Percentiles rank a stretch among this genome's conserved stretches.
phyloP scores from a whole-genome alignment of 31 red algal genomes.

The Endocladia muricata region DNA sequence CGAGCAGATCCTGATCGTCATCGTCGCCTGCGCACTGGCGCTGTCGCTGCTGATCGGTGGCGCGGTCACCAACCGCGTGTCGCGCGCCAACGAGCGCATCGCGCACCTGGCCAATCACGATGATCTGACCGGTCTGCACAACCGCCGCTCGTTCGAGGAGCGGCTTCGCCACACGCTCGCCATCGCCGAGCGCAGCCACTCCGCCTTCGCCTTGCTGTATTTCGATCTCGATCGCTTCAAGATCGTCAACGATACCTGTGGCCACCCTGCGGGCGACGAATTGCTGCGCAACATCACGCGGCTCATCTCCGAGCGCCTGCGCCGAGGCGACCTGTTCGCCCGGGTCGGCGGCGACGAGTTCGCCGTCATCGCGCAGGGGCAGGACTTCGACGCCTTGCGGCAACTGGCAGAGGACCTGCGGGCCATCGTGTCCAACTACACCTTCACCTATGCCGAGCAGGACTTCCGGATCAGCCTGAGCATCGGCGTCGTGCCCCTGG shows the following conservation, averaged over 20 bases:
- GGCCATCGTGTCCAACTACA: neutral
- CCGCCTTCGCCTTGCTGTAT: neutral
- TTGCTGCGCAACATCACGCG: neutral
- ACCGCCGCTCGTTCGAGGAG: neutral
- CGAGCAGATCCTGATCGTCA: no score
- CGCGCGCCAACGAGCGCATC: conserved; percentile 41
- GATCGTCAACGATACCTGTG: neutral
- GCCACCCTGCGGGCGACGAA: conserved; percentile 6
- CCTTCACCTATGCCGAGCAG: neutral
- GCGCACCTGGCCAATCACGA: conserved; percentile 4
- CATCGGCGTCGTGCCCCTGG: neutral
- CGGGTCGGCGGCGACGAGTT: conserved; percentile 7
- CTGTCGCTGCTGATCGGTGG: no score
- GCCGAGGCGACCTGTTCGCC: neutral
- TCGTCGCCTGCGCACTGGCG: no score
- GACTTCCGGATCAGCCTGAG: neutral
- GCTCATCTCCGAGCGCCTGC: neutral
- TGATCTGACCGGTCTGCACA: neutral
- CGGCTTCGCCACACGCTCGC: neutral
- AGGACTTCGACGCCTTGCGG: neutral
- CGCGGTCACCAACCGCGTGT: no score
- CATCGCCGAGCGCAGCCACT: neutral
- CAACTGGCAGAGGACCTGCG: neutral
- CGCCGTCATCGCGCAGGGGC: neutral
- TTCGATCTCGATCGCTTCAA: conserved; percentile 30